Evolutionary conservation across 2,329 filamentous ascomycete genomes (phyloP).

Genomic region (Dactylellina parvicollis): DNA sequence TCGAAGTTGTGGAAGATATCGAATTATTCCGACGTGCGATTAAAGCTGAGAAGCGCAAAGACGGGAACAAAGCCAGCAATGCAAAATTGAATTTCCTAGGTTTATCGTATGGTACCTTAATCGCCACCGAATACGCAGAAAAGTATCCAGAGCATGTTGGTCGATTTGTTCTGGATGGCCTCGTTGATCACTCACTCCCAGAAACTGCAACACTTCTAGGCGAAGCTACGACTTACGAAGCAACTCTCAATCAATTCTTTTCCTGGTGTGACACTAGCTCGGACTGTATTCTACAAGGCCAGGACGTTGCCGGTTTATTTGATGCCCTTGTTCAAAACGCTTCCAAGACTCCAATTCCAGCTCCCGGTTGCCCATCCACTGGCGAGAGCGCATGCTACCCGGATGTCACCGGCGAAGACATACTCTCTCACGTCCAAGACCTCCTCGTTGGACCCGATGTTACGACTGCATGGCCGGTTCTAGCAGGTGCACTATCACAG

Average conservation of each 20-base stretch:
- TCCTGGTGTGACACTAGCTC: conserved; percentile 59
- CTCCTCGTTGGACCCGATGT: conserved; percentile 8
- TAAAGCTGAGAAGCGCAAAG: conserved; percentile 59
- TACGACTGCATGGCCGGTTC: conserved; percentile 48
- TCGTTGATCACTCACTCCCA: conserved; percentile 62
- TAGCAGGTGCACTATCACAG: conserved; percentile 57
- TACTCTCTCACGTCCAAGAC: conserved; percentile 1
- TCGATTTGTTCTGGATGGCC: conserved; percentile 63
- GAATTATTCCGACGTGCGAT: conserved; percentile 61
- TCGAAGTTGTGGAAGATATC: conserved; percentile 60
- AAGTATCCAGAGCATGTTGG: conserved; percentile 63
- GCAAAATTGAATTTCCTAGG: conserved; percentile 62
- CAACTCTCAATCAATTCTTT: conserved; percentile 61
- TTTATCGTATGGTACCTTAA: conserved; percentile 64
- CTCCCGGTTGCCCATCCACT: conserved; percentile 60
- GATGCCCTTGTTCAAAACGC: conserved; percentile 59
- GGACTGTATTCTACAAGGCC: conserved; percentile 59
- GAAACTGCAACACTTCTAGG: conserved; percentile 60
- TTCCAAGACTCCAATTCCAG: conserved; percentile 60
- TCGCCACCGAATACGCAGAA: conserved; percentile 63
- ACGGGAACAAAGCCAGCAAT: background rate
- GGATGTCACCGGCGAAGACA: background rate
- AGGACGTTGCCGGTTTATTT: conserved; percentile 58
- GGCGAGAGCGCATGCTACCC: conserved; percentile 1
- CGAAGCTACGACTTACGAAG: conserved; percentile 61